Conservation (phyloP, 108 stramenopile genomes). For the Thalassiosira profunda region DNA sequence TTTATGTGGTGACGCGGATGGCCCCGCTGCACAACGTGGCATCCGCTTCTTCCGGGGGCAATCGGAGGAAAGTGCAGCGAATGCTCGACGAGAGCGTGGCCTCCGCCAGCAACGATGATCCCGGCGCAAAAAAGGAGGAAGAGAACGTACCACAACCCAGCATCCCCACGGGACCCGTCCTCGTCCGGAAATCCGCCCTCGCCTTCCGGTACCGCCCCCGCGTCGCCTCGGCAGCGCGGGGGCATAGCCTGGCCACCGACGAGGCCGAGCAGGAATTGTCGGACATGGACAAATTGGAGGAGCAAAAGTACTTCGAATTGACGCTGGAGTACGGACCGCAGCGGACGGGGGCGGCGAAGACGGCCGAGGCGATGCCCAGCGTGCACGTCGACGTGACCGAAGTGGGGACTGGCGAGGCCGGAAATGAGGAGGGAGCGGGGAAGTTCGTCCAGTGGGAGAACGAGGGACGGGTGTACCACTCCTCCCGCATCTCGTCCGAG, state of each 20-base stretch:
- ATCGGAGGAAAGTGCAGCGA: background rate
- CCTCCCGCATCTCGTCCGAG: conserved; percentile 61
- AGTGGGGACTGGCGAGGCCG: background rate
- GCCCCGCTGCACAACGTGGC: conserved; percentile 53
- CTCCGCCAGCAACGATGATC: background rate
- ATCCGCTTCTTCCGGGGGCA: conserved; percentile 17
- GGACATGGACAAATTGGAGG: background rate
- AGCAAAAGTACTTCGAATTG: conserved; percentile 61
- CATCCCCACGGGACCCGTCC: conserved; percentile 37
- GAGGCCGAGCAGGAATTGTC: conserved; percentile 1
- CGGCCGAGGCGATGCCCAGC: conserved; percentile 64
- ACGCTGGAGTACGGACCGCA: conserved; percentile 89
- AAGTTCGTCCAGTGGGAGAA: conserved; percentile 77
- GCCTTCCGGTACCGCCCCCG: conserved; percentile 75
- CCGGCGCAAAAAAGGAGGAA: conserved; percentile 11
- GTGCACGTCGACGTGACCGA: conserved; percentile 45
- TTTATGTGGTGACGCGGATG: conserved; percentile 70
- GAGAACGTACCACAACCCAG: background rate
- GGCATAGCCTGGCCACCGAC: background rate
- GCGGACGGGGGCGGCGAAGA: conserved; percentile 54
- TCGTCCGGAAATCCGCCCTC: conserved; percentile 68
- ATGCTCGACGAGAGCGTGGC: conserved; percentile 9
- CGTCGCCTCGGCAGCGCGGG: conserved; percentile 37
- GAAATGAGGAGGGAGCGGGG: conserved; percentile 12
- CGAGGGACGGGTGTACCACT: conserved; percentile 68